Evolutionary conservation across 495 filamentous ascomycete genomes (phyloP), one percentile per base, ranked within the genome.

Genomic region (Tuber borchii): DNA sequence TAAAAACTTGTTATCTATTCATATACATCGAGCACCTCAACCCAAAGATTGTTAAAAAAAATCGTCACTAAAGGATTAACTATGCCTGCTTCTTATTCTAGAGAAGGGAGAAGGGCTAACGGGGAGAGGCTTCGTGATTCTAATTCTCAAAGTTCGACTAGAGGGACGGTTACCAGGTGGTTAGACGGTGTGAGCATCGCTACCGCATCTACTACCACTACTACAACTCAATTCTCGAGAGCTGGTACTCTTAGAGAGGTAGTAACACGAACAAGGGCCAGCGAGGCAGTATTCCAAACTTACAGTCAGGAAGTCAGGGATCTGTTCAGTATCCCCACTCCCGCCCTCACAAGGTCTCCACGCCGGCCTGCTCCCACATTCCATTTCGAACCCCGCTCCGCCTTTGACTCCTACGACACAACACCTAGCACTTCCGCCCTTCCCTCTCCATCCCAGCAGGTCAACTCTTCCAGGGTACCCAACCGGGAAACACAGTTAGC

Each of bases 231-330:
- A 61, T 61, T 31, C 51, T 61, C 10, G 10, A 31, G n/a, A 2
- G n/a, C n/a, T 61, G n/a, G 51, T 31, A 14, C 51, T 26, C n/a
- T n/a, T 0, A 26, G 51, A 14, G 51, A 12, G 51, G 9, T 31
- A 26, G n/a, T 61, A 61, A 14, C 22, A 61, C 51, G 51, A 12
- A 61, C 51, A 14, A n/a, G 3, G n/a, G 51, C 22, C 10, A 26
- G 51, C n/a, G 51, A 61, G n/a, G n/a, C 10, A 9, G 10, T 31
- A 26, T 61, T 14, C n/a, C 51, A 31, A 12, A 56, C 48, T 20
- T 56, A n/a, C 48, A 56, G 48, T n/a, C 48, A n/a, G 51, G 51
- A 26, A 61, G 51, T 31, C n/a, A 61, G 51, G n/a, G 51, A 61
- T 61, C n/a, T 61, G 31, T 26, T 26, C 51, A 14, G 22, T 31